phyloP scores from a whole-genome alignment of 768 basidiomycete species.

The Rhodotorula paludigena region DNA sequence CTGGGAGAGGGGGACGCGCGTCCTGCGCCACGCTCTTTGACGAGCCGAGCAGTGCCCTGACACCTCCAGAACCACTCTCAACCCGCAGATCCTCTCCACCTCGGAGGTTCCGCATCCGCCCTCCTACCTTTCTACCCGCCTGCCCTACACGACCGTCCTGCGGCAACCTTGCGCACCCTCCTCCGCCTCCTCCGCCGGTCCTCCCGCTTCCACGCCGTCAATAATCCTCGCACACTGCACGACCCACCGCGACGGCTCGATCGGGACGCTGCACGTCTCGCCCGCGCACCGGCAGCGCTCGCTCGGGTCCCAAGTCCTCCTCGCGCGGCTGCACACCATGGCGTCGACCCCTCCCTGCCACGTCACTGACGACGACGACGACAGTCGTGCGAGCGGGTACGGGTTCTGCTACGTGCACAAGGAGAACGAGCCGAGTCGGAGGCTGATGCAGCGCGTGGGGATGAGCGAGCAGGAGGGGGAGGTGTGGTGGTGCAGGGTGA shows the following conservation, averaged over 20 bases:
- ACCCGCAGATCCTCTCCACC: slow-evolving; percentile 21
- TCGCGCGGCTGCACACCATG: not conserved
- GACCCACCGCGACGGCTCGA: slow-evolving; percentile 32
- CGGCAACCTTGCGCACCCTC: not conserved
- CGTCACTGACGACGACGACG: not conserved
- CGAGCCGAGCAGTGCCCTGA: not conserved
- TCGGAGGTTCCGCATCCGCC: slow-evolving; percentile 25
- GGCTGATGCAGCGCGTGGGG: slow-evolving; percentile 81
- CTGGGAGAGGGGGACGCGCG: no score
- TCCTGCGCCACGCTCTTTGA: not conserved
- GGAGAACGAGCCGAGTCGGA: slow-evolving; percentile 71
- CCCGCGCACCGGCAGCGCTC: not conserved
- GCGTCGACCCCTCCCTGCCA: not conserved
- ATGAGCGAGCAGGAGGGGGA: slow-evolving; percentile 85
- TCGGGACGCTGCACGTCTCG: slow-evolving; percentile 22
- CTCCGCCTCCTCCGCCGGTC: not conserved
- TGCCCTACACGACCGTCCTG: slow-evolving; percentile 4
- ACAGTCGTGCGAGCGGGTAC: not conserved
- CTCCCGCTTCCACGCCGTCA: not conserved
- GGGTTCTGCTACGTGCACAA: slow-evolving; percentile 20
- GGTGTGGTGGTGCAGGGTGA: slow-evolving; percentile 44
- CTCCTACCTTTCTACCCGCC: slow-evolving; percentile 13
- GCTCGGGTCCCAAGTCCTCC: slow-evolving; percentile 1
- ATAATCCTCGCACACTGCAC: slow-evolving; percentile 17
- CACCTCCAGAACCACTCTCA: not conserved